Evolutionary conservation across 2,329 filamentous ascomycete species (phyloP), one percentile per base, ranked within the genome.

Genomic region (Venturia asperata): DNA sequence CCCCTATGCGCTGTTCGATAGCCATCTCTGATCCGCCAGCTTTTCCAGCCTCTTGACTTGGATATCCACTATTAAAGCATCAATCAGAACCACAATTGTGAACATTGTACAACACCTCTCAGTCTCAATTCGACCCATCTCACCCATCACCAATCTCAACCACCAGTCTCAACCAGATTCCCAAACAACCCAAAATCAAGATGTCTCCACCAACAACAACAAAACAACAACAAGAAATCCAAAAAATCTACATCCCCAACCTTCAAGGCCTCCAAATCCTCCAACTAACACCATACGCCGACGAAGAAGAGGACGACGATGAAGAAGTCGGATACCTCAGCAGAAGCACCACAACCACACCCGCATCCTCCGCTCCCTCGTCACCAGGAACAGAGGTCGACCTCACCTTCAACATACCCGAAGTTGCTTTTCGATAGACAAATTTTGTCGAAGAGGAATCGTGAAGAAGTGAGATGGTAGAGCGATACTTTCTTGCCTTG

Each of bases 261-360:
- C 52, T 56, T 27, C 27, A 34, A n/a, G 52, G 52, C 5, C 52
- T 56, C 52, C 52, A 56, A 37, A 56, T 56, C 15, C 52, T 56
- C 6, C 52, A 56, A 37, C 37, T 56, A 6, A n/a, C 52, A 19
- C 52, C 27, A 7, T 56, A 6, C 30, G 15, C 13, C 27, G 52
- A 56, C 1, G 52, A 56, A 4, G 52, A 19, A 3, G 30, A 56
- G 1, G 52, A 56, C 1, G 52, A 37, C 1, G 52, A 49, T 2
- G 21, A 24, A 13, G 30, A 37, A 37, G 9, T 5, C 2, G 39
- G 11, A 3, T 56, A n/a, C 30, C 5, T 6, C 4, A n/a, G 24
- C 30, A 15, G 7, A 6, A 34, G 7, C 49, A 55, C 24, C 11
- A 34, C 52, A 56, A 37, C 17, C 52, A 56, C 52, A n/a, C 52